Conservation (phyloP, 345 rosid genomes). For the Eucalyptus polyanthemos region DNA sequence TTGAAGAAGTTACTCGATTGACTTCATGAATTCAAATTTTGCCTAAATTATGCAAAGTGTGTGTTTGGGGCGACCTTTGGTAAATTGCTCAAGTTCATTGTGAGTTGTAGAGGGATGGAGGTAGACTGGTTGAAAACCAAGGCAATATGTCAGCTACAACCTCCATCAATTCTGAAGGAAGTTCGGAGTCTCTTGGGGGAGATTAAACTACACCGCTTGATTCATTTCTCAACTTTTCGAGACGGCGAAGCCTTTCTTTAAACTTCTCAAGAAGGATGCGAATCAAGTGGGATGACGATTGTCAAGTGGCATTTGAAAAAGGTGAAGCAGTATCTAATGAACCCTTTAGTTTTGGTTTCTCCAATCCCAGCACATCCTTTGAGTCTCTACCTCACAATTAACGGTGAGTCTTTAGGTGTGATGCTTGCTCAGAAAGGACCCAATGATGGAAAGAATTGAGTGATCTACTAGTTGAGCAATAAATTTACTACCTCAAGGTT, state of each 20-base stretch:
- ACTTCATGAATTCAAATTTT: too few relatives aligned
- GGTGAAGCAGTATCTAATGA: neutral
- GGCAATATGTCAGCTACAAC: neutral
- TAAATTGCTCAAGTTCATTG: too few relatives aligned
- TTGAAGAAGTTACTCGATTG: accelerated
- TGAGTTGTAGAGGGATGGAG: too few relatives aligned
- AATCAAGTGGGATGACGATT: too few relatives aligned
- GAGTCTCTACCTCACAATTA: too few relatives aligned
- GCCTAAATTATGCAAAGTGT: too few relatives aligned
- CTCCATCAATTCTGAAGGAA: neutral
- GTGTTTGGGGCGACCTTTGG: accelerated
- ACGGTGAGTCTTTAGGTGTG: accelerated
- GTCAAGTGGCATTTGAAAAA: neutral
- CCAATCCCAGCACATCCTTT: accelerated
- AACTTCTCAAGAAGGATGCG: accelerated
- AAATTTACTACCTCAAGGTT: too few relatives aligned
- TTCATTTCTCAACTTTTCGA: neutral
- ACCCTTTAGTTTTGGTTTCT: neutral
- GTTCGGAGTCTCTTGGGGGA: accelerated
- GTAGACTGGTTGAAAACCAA: too few relatives aligned
- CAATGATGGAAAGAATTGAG: accelerated
- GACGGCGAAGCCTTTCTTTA: too few relatives aligned
- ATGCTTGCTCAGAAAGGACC: accelerated
- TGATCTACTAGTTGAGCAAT: accelerated
- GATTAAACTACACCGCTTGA: neutral